Percentiles rank a stretch among this genome's conserved stretches.
These are phyloP conservation scores for Endocarpon pusillum DNA, from an alignment of 495 filamentous ascomycete genomes.

Conservation along the genomic window DNA sequence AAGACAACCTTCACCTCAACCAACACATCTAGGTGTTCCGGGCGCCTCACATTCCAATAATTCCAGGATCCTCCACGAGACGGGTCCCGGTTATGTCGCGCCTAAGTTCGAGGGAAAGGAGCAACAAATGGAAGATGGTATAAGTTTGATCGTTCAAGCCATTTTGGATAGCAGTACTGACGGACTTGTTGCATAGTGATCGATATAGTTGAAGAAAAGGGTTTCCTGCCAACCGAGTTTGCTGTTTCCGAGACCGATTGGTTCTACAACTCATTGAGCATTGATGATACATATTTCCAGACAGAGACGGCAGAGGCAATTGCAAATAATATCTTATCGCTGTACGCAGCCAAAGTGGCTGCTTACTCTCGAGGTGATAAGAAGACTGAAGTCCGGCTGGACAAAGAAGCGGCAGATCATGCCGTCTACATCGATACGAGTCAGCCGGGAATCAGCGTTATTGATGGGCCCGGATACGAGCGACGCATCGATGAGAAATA, in stretches of 20 bases:
- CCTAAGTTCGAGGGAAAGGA: constrained; percentile 89
- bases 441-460: constrained; percentile 58
- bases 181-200: constrained; percentile 34
- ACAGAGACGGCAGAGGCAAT: constrained; percentile 77
- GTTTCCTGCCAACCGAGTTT: constrained; percentile 73
- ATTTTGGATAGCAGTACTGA: constrained; percentile 1
- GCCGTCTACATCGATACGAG: constrained; percentile 98
- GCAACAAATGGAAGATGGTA: constrained; percentile 81
- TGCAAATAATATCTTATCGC: constrained; percentile 80
- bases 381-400: constrained; percentile 77
- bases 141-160: too few relatives aligned
- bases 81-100: constrained; percentile 88
- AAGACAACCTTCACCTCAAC: constrained; percentile 72
- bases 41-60: constrained; percentile 30
- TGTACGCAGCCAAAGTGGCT: constrained; percentile 94
- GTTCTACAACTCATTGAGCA: constrained; percentile 96
- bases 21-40: constrained; percentile 73
- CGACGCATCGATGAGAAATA: constrained; percentile 91
- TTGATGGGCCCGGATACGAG: constrained; percentile 75
- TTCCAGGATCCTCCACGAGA: constrained; percentile 53
- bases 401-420: constrained; percentile 89
- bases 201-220: constrained; percentile 56
- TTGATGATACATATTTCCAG: constrained; percentile 98
- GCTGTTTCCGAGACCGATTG: constrained; percentile 72
- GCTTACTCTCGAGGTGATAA: constrained; percentile 89